Evolutionary conservation across 257 asterid species (phyloP), one percentile per base, ranked within the genome.

Genomic region (Ligustrum vulgare): DNA sequence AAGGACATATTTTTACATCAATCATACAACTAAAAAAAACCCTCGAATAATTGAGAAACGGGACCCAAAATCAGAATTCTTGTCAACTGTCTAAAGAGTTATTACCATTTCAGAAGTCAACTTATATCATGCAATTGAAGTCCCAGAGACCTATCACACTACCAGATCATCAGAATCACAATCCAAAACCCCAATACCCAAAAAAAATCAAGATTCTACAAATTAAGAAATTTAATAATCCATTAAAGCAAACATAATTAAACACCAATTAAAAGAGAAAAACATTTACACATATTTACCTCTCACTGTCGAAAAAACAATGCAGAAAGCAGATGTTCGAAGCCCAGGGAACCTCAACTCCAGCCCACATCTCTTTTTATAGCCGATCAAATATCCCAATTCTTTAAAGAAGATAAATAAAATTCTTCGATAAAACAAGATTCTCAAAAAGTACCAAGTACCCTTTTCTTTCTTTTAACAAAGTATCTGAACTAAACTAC

Each of bases 301-400:
- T 78, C 80, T 82, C 84, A 82, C 83, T 36, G 72, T 71, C 79
- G 77, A 43, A 73, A 81, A 78, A 75, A 78, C 73, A 78, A 71
- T 75, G 36, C 76, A 78, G 34, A 34, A 51, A 78, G 75, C 75
- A 33, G 80, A 72, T 81, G 69, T 77, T 43, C 67, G 83, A 82
- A 77, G 77, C 69, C 60, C 87, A 80, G 79, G 60, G 73, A 79
- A 77, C 83, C 78, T 81, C 71, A 81, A 83, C 82, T 70, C 71
- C 83, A 83, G 81, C 83, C 81, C 87, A 81, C 88, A 81, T 79
- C 88, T 80, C 87, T 75, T 86, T 82, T 35, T 51, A 39, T 66
- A 54, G 73, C 75, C 37, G 54, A 74, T 49, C 62, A 75, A 56
- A 2, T 76, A 73, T 58, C 20, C 75, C 80, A 69, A 65, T 69